A percentile compares a stretch with the other conserved stretches of the same genome.
phyloP scores from a whole-genome alignment of 257 asterid species.

The Fraxinus pennsylvanica region DNA sequence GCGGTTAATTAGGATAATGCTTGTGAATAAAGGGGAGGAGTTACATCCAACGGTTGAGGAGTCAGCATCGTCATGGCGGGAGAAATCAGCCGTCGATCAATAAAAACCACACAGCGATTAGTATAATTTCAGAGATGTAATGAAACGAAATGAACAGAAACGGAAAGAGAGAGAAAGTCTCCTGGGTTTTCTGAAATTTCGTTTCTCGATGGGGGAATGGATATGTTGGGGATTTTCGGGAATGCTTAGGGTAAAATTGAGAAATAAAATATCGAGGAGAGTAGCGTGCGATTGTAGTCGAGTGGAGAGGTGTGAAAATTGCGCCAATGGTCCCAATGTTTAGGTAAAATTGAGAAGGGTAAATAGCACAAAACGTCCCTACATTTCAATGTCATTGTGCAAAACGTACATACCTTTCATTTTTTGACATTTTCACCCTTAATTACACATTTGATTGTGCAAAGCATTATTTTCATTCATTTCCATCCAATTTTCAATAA shows the following conservation, averaged over 20 bases:
- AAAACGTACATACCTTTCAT: too few relatives aligned
- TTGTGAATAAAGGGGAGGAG: slow-evolving; percentile 29
- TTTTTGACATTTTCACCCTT: too few relatives aligned
- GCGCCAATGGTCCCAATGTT: background rate
- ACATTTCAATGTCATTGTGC: too few relatives aligned
- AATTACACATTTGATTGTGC: too few relatives aligned
- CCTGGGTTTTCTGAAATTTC: slow-evolving; percentile 32
- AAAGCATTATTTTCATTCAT: too few relatives aligned
- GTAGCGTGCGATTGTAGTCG: background rate
- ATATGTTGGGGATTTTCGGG: slow-evolving; percentile 28
- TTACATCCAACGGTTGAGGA: slow-evolving; percentile 87
- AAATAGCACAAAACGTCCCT: too few relatives aligned
- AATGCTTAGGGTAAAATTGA: slow-evolving; percentile 31
- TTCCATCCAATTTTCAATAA: too few relatives aligned
- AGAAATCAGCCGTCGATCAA: slow-evolving; percentile 54
- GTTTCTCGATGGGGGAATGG: slow-evolving; percentile 33
- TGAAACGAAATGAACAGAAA: slow-evolving; percentile 20
- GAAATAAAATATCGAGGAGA: slow-evolving; percentile 10
- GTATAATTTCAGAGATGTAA: slow-evolving; percentile 14
- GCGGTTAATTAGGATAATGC: slow-evolving; percentile 9
- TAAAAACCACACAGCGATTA: slow-evolving; percentile 41
- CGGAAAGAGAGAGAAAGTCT: slow-evolving; percentile 33
- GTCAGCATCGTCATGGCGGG: slow-evolving; percentile 78
- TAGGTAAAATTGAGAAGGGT: too few relatives aligned
- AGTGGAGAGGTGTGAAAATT: background rate